These are phyloP conservation scores for Tetrapisispora iriomotensis DNA, from an alignment of 805 yeast genomes.

Conservation along the genomic window DNA sequence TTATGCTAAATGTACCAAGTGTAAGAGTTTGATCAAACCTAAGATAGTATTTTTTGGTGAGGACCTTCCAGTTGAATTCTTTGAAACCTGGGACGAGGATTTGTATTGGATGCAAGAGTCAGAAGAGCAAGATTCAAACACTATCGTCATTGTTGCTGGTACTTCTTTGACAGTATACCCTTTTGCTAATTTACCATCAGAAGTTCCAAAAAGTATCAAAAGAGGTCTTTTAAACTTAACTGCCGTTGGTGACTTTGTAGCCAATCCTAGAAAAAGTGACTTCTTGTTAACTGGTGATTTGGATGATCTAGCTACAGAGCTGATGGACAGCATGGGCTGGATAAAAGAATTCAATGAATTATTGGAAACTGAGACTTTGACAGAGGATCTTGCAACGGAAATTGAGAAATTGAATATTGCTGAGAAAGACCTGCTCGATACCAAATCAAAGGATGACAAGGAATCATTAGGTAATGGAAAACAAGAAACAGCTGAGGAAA, in stretches of 20 bases:
- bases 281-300: slow-evolving; percentile 51
- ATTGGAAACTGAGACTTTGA: slow-evolving; percentile 12
- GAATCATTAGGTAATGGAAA: background rate
- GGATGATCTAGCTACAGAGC: slow-evolving; percentile 48
- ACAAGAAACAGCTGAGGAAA: background rate
- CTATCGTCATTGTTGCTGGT: slow-evolving; percentile 78
- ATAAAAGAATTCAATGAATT: slow-evolving; percentile 39
- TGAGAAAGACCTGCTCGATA: too few species aligned
- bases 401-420: slow-evolving; percentile 9
- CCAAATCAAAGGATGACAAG: background rate
- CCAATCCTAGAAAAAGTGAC: slow-evolving; percentile 49
- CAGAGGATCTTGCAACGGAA: slow-evolving; percentile 8
- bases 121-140: slow-evolving; percentile 34
- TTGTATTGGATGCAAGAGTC: slow-evolving; percentile 11
- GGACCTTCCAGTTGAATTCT: slow-evolving; percentile 61
- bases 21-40: slow-evolving; percentile 78
- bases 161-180: slow-evolving; percentile 87
- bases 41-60: slow-evolving; percentile 95
- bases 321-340: slow-evolving; percentile 61
- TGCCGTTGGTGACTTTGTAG: slow-evolving; percentile 60
- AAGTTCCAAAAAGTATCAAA: slow-evolving; percentile 37
- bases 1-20: slow-evolving; percentile 44
- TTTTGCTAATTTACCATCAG: slow-evolving; percentile 74
- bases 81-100: slow-evolving; percentile 56
- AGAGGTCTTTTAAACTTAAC: slow-evolving; percentile 71